Percentiles rank a stretch among this genome's conserved stretches.
Conservation (phyloP, 1,139 yeast species). For the Suhomyces anneliseae region DNA sequence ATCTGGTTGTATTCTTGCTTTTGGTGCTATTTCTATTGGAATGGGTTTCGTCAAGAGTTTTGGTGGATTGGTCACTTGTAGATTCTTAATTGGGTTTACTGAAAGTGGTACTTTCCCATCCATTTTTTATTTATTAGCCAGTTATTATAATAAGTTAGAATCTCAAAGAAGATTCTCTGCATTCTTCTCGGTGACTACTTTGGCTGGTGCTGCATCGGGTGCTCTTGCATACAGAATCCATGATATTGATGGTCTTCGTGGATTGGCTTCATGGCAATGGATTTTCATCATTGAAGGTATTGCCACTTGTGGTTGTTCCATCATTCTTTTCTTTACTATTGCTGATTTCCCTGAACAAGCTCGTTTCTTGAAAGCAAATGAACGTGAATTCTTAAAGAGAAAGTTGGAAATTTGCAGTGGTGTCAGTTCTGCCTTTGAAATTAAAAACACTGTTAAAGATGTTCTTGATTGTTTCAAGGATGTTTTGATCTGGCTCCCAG, state of each 20-base stretch:
- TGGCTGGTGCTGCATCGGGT: conserved; percentile 44
- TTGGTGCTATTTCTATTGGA: conserved; percentile 64
- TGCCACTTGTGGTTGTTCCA: conserved; percentile 59
- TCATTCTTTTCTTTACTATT: conserved; percentile 60
- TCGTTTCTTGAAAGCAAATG: conserved; percentile 51
- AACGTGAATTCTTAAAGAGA: conserved; percentile 49
- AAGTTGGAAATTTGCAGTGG: conserved; percentile 57
- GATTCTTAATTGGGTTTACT: conserved; percentile 62
- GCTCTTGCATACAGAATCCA: conserved; percentile 44
- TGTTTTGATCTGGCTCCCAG: conserved; percentile 51
- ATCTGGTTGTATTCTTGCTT: conserved; percentile 52
- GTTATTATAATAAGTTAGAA: conserved; percentile 57
- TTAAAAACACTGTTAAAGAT: conserved; percentile 43
- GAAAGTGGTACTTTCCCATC: conserved; percentile 77
- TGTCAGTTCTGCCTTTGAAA: conserved; percentile 52
- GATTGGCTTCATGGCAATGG: conserved; percentile 67
- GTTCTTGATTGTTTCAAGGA: conserved; percentile 47
- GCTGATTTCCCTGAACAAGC: conserved; percentile 63
- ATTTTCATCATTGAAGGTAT: conserved; percentile 73
- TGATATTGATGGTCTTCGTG: conserved; percentile 39
- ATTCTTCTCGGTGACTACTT: conserved; percentile 53
- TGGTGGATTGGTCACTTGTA: conserved; percentile 58
- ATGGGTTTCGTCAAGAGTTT: conserved; percentile 63
- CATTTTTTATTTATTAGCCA: conserved; percentile 63
- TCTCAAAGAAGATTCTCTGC: conserved; percentile 68